Percentiles rank a stretch among this genome's conserved stretches.
phyloP scores from a whole-genome alignment of 441 rosid species.

The Cnidoscolus chayamansa region DNA sequence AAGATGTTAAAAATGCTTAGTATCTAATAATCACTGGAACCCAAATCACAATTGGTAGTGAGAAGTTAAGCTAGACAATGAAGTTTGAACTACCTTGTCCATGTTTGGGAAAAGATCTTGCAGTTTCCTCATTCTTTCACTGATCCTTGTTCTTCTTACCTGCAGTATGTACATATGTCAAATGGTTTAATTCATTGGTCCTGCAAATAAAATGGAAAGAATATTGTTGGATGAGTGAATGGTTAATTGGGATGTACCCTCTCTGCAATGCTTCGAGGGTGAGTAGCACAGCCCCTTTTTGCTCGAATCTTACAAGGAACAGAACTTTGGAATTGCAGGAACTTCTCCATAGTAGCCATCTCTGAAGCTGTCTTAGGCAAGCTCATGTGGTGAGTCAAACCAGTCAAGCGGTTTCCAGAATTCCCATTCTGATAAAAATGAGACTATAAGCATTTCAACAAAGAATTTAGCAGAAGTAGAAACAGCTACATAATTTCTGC shows the following conservation, averaged over 20 bases:
- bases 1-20: slow-evolving; percentile 3
- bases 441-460: slow-evolving; percentile 7
- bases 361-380: slow-evolving; percentile 47
- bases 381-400: slow-evolving; percentile 55
- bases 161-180: slow-evolving; percentile 20
- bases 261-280: slow-evolving; percentile 79
- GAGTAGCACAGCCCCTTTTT: slow-evolving; percentile 72
- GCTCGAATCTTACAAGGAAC: slow-evolving; percentile 70
- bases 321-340: slow-evolving; percentile 50
- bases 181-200: not conserved
- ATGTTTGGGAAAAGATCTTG: slow-evolving; percentile 60
- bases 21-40: slow-evolving; percentile 2
- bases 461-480: not conserved
- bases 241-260: slow-evolving; percentile 41
- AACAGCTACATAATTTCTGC: not conserved
- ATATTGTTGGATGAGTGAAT: not conserved
- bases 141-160: slow-evolving; percentile 69
- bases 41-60: not conserved
- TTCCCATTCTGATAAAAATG: slow-evolving; percentile 28
- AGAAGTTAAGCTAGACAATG: not conserved
- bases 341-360: slow-evolving; percentile 44
- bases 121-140: slow-evolving; percentile 57
- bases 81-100: slow-evolving; percentile 53
- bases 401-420: slow-evolving; percentile 25
- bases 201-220: not conserved